These are phyloP conservation scores for Styphnolobium japonicum DNA, from an alignment of 306 rosid species.

Conservation along the genomic window DNA sequence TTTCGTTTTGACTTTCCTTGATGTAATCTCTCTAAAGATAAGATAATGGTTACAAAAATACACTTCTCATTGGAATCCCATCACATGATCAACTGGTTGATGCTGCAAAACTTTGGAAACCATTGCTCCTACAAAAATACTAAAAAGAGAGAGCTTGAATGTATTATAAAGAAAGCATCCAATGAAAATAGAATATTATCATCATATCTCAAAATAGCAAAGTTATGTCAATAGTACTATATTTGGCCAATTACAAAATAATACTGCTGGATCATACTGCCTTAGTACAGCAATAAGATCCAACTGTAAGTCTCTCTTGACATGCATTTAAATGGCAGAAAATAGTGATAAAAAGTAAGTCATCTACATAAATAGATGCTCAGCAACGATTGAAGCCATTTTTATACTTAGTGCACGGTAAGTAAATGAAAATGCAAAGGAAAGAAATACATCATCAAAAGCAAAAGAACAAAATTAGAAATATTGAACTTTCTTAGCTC, in stretches of 20 bases:
- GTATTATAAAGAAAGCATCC: no score
- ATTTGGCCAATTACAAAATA: constrained; percentile 24
- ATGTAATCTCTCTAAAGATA: no score
- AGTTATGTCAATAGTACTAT: background rate
- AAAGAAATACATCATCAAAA: background rate
- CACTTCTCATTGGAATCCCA: no score
- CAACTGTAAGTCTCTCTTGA: background rate
- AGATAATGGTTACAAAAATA: no score
- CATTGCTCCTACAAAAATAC: no score
- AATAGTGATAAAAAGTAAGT: background rate
- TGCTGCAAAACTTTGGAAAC: no score
- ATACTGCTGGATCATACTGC: constrained; percentile 16
- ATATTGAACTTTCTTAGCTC: constrained; percentile 13
- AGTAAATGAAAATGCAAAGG: constrained; percentile 5
- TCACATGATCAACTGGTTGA: no score
- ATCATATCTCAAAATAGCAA: background rate
- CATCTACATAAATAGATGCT: constrained; percentile 18
- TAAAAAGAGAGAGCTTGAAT: no score
- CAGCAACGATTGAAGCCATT: constrained; percentile 30
- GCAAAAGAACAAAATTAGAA: background rate
- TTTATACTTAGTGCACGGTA: constrained; percentile 1
- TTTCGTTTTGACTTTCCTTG: no score
- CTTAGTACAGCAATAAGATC: background rate
- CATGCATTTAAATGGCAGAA: constrained; percentile 2
- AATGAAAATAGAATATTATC: no score